Conservation (phyloP, 768 basidiomycete species). For the Naganishia vaughanmartiniae region DNA sequence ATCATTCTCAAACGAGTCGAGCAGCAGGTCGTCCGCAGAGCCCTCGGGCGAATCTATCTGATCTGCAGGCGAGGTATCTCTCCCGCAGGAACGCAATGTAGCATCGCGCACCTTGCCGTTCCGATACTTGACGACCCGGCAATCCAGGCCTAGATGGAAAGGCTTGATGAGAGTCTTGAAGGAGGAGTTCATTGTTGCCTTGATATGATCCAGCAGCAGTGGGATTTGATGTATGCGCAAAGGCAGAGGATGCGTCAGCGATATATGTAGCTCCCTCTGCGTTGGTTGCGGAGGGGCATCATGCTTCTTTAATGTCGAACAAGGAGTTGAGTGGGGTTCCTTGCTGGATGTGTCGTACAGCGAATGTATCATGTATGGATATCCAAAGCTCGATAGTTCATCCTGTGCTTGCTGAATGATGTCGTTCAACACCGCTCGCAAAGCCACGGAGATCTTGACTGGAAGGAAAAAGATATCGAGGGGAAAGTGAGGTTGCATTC, state of each 20-base stretch:
- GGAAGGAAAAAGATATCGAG: conserved; percentile 43
- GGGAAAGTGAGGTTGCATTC: background rate
- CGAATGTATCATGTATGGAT: background rate
- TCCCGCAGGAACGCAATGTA: background rate
- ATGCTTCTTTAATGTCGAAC: conserved; percentile 38
- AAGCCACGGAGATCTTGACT: conserved; percentile 49
- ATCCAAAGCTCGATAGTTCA: conserved; percentile 53
- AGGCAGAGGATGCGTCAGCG: conserved; percentile 76
- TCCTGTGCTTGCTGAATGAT: conserved; percentile 57
- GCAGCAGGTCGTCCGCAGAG: conserved; percentile 60
- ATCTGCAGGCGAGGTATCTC: no score
- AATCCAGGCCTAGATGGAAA: conserved; percentile 64
- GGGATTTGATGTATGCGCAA: conserved; percentile 68
- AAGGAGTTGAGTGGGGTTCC: background rate
- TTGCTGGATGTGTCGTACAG: conserved; percentile 54
- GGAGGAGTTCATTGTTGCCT: background rate
- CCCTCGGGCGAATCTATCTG: conserved; percentile 19
- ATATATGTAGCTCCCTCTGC: conserved; percentile 68
- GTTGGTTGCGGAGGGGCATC: conserved; percentile 27
- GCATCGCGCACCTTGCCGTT: conserved; percentile 57
- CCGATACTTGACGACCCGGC: conserved; percentile 61
- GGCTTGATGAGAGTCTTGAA: background rate
- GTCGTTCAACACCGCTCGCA: conserved; percentile 58
- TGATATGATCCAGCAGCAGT: conserved; percentile 34
- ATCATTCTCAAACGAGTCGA: conserved; percentile 67